Conservation (phyloP, 805 yeast species). For the Wickerhamiella dianesei region DNA sequence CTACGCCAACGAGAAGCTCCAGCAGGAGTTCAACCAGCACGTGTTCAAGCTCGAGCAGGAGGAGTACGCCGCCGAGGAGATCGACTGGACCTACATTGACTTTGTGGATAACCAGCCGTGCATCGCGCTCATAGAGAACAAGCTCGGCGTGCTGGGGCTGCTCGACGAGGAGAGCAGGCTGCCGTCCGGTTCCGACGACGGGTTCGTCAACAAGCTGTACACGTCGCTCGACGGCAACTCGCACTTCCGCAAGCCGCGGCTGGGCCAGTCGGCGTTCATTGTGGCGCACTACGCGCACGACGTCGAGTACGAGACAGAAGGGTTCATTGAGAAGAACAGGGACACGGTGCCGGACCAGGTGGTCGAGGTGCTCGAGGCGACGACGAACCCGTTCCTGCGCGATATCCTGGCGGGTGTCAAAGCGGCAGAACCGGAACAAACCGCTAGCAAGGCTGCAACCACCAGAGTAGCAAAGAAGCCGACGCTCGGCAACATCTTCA, state of each 20-base stretch:
- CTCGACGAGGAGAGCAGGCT: conserved; percentile 91
- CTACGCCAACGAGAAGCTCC: conserved; percentile 91
- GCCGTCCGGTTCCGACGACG: conserved; percentile 85
- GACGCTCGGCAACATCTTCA: conserved; percentile 88
- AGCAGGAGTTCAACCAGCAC: conserved; percentile 94
- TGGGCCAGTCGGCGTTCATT: conserved; percentile 81
- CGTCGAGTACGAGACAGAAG: conserved; percentile 82
- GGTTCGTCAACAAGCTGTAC: conserved; percentile 84
- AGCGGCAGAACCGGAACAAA: conserved; percentile 18
- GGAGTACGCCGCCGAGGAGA: conserved; percentile 81
- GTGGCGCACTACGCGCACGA: conserved; percentile 92
- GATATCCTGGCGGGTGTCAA: conserved; percentile 52
- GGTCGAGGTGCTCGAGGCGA: conserved; percentile 61
- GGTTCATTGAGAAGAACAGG: conserved; percentile 92
- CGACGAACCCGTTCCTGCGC: conserved; percentile 52
- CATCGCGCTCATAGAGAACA: conserved; percentile 78
- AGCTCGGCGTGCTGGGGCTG: conserved; percentile 72
- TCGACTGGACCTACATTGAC: conserved; percentile 93
- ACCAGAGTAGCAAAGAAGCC: conserved; percentile 39
- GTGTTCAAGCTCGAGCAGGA: conserved; percentile 95
- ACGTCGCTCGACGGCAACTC: conserved; percentile 72
- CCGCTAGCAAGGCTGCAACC: not conserved
- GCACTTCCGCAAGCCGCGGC: conserved; percentile 81
- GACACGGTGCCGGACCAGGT: conserved; percentile 97
- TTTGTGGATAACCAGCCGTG: conserved; percentile 96